Evolutionary conservation across 371 early-diverging fungal genomes (phyloP).

Genomic region (Mucor lusitanicus): DNA sequence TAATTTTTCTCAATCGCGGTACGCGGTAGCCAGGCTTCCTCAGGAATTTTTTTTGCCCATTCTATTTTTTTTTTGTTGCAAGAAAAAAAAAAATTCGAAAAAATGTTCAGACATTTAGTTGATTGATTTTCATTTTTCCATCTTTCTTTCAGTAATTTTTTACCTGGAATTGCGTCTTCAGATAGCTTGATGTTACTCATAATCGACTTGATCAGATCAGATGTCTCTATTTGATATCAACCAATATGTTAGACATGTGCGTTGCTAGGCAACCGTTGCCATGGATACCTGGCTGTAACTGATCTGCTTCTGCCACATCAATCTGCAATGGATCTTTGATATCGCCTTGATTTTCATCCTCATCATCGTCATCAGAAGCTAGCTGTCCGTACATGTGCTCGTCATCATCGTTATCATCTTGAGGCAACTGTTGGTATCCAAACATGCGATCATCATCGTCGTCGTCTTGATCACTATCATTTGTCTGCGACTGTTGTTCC

Average conservation of each 20-base stretch:
- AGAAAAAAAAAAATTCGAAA: constrained; percentile 1
- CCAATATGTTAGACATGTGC: background rate
- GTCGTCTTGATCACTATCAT: constrained; percentile 16
- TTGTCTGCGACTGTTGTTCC: background rate
- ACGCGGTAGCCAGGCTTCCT: constrained; percentile 42
- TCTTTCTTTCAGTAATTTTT: constrained; percentile 1
- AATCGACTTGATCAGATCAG: constrained; percentile 38
- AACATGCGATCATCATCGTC: constrained; percentile 9
- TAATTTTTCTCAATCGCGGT: constrained; percentile 7
- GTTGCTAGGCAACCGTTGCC: background rate
- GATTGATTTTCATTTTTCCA: background rate
- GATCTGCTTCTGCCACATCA: constrained; percentile 15
- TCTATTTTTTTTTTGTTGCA: constrained; percentile 18
- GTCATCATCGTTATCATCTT: constrained; percentile 36
- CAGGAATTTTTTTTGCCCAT: constrained; percentile 45
- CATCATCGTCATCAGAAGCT: constrained; percentile 25
- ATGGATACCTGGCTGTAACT: constrained; percentile 24
- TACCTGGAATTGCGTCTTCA: constrained; percentile 40
- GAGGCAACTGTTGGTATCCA: constrained; percentile 37
- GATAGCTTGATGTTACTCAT: constrained; percentile 40
- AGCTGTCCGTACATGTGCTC: constrained; percentile 17
- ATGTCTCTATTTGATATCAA: constrained; percentile 24
- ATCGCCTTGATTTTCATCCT: constrained; percentile 2
- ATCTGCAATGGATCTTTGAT: constrained; percentile 17
- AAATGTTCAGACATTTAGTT: background rate